These are phyloP conservation scores for Epichloe hybrida DNA, from an alignment of 2,329 filamentous ascomycete genomes.

Conservation along the genomic window DNA sequence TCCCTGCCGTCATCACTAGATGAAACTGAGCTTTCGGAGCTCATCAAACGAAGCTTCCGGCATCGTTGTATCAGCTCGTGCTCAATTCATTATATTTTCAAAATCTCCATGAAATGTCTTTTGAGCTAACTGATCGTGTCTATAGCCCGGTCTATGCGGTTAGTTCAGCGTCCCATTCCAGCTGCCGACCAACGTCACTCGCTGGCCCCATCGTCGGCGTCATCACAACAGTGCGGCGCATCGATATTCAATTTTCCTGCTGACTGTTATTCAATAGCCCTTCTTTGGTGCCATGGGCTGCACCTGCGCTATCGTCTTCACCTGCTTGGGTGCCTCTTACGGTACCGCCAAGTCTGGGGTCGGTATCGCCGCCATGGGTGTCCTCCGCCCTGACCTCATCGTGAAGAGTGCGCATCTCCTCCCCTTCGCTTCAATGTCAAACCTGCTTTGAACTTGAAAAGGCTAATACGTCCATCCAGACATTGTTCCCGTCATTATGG, in stretches of 20 bases:
- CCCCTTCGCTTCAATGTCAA: not conserved
- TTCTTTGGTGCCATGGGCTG: slow-evolving; percentile 98
- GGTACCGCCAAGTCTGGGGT: slow-evolving; percentile 99
- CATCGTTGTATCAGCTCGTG: slow-evolving; percentile 10
- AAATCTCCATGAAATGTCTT: slow-evolving; percentile 1
- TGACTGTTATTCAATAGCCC: slow-evolving; percentile 37
- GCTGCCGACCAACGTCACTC: slow-evolving; percentile 19
- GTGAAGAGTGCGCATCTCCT: slow-evolving; percentile 74
- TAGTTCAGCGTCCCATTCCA: slow-evolving; percentile 40
- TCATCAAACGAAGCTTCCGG: slow-evolving; percentile 18
- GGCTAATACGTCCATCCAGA: slow-evolving; percentile 38
- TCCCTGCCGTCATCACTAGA: slow-evolving; percentile 16
- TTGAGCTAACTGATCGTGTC: slow-evolving; percentile 29
- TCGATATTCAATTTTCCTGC: slow-evolving; percentile 12
- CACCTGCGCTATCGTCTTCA: slow-evolving; percentile 93
- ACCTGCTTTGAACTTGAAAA: not conserved
- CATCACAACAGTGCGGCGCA: slow-evolving; percentile 9
- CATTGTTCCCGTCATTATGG: slow-evolving; percentile 99
- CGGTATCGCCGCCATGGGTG: slow-evolving; percentile 96
- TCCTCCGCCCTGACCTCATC: slow-evolving; percentile 92
- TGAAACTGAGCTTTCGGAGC: slow-evolving; percentile 10
- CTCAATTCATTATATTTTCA: not conserved
- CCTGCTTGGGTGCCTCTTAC: slow-evolving; percentile 91
- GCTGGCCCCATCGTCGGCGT: slow-evolving; percentile 8
- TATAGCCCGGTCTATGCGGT: slow-evolving; percentile 94